Conservation (phyloP, 2,329 filamentous ascomycete species). For the Ambrosiella xylebori region DNA sequence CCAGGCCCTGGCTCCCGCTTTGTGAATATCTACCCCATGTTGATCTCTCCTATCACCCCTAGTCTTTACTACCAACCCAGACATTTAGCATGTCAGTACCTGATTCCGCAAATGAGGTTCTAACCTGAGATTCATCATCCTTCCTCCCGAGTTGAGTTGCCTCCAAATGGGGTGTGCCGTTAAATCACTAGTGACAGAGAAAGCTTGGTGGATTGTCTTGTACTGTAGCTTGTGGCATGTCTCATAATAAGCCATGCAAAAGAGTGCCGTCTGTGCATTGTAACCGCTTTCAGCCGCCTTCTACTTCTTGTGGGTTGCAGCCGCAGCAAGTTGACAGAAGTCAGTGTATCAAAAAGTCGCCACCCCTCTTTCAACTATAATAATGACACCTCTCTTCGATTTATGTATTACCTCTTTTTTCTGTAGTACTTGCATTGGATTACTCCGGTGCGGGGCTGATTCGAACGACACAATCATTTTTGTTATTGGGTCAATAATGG, state of each 20-base stretch:
- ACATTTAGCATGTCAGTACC: not conserved
- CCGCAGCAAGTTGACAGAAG: not conserved
- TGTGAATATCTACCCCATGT: not conserved
- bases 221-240: not conserved
- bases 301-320: not conserved
- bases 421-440: no score
- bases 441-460: no score
- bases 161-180: not conserved
- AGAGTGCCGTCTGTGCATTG: not conserved
- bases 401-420: no score
- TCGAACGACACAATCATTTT: no score
- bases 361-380: no score
- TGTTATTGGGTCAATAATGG: no score
- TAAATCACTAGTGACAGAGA: not conserved
- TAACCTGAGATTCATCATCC: not conserved
- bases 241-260: not conserved
- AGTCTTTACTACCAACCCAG: not conserved
- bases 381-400: no score
- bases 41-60: constrained; percentile 1
- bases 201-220: not conserved
- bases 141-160: not conserved
- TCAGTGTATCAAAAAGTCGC: no score
- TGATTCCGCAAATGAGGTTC: not conserved
- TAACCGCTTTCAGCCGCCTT: not conserved
- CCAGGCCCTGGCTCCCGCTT: not conserved